A percentile compares a stretch with the other conserved stretches of the same genome.
Evolutionary conservation across 768 basidiomycete genomes (phyloP).

Genomic region (Coprinopsis strossmayeri): DNA sequence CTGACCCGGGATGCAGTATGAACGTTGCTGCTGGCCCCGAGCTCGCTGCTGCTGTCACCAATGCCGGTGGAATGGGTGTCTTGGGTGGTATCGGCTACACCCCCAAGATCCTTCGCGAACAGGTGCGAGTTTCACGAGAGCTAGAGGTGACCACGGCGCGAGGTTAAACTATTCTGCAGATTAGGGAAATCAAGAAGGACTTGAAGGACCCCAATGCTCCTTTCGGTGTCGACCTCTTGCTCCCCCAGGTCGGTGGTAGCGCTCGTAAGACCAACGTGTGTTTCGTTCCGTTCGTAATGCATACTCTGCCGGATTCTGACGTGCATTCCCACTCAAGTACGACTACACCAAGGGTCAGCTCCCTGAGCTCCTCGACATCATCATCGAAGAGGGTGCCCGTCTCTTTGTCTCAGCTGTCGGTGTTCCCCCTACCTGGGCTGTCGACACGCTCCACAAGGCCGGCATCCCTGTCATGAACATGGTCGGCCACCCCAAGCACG

Average conservation of each 20-base stretch:
- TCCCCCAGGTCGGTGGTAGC: conserved; percentile 81
- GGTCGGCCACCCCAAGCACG: conserved; percentile 95
- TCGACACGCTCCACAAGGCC: conserved; percentile 77
- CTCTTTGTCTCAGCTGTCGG: conserved; percentile 93
- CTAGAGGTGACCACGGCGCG: not conserved
- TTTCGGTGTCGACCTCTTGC: conserved; percentile 87
- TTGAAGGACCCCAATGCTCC: conserved; percentile 71
- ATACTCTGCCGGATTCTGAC: not conserved
- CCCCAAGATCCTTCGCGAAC: conserved; percentile 70
- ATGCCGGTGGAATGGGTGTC: conserved; percentile 89
- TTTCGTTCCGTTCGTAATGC: not conserved
- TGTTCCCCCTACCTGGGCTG: conserved; percentile 73
- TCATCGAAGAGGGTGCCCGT: conserved; percentile 83
- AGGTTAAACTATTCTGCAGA: conserved; percentile 34
- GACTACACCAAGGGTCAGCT: conserved; percentile 90
- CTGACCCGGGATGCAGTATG: conserved; percentile 33
- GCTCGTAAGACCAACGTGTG: conserved; percentile 88
- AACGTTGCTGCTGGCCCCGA: conserved; percentile 55
- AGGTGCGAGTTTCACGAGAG: conserved; percentile 39
- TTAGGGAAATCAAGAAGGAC: conserved; percentile 63
- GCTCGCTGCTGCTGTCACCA: conserved; percentile 89
- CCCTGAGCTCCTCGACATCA: conserved; percentile 77
- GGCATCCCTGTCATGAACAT: conserved; percentile 91
- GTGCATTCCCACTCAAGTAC: conserved; percentile 35
- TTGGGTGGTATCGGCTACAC: conserved; percentile 89